Evolutionary conservation across 1,284 basidiomycete genomes (phyloP), one percentile per base, ranked within the genome.

Genomic region (Trametes polyzona): DNA sequence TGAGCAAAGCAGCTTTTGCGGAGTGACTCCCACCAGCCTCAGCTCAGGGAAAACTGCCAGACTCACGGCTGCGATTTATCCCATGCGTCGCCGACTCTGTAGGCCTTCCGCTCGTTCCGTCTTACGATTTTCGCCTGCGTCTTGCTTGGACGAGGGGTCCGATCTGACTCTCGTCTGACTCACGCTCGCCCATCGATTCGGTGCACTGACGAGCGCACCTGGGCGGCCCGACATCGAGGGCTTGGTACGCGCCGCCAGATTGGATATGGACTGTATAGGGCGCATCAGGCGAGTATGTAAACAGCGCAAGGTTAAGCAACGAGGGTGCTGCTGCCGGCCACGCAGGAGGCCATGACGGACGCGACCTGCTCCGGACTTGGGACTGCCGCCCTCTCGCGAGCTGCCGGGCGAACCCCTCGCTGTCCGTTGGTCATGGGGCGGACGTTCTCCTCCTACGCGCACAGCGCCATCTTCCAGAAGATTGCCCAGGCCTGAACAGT

Each of bases 101-200:
- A 50, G 60, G 57, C 43, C 53, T 46, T 56, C 60, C 60, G 57
- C 35, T 30, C 23, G 14, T 41, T 55, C 59, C 59, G 59, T 52
- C 48, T 47, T 52, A 42, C 50, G 50, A 54, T 33, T 29, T 48
- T 44, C 42, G 27, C 44, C 42, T 9, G 21, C 30, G 46, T 50
- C 47, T 48, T 36, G 21, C 27, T 21, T 37, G 32, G n/a, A 44
- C 5, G 33, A 12, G 32, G 40, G 52, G 47, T 53, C 56, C 21
- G 47, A 37, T 62, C 47, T 57, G 54, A 58, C 54, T 58, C n/a
- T n/a, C n/a, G n/a, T n/a, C n/a, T n/a, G n/a, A n/a, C n/a, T n/a
- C n/a, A n/a, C n/a, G n/a, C n/a, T n/a, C 53, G 47, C 11, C 42
- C 44, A 43, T 47, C 46, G 46, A 48, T 43, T 10, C 16, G 24